Evolutionary conservation across 2,329 filamentous ascomycete genomes (phyloP), one percentile per base, ranked within the genome.

Genomic region (Botrytis hyacinthi): DNA sequence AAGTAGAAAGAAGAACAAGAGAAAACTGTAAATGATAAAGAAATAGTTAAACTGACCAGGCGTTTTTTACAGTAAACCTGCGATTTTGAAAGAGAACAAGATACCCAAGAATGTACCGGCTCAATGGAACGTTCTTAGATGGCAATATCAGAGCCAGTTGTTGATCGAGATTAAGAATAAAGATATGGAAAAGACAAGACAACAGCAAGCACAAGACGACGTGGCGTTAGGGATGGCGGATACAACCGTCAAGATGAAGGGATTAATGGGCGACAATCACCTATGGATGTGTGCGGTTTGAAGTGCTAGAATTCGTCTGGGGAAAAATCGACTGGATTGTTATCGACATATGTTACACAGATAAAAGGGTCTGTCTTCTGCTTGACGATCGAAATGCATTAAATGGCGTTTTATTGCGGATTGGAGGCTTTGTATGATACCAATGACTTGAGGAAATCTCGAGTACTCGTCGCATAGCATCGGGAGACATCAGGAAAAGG

Each of bases 51-150:
- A 57, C 60, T 63, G 65, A 71, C 42, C 8, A 51, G n/a, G 16
- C 42, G 44, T 32, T 2, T 7, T 12, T 44, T 29, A 18, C 60
- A 66, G 70, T 12, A 72, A 72, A 67, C 70, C 70, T 7, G 29
- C 61, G 54, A 65, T 72, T 14, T 29, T 72, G n/a, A 72, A 67
- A 67, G 70, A 67, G 9, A 67, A 72, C 61, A 72, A 59, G n/a
- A 67, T 72, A 7, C 70, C 70, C 22, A 67, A 72, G 48, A 48
- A 72, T 16, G 35, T 72, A 32, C 70, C 70, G 12, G 44, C 70
- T 7, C 70, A 72, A 12, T 72, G 70, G 70, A 72, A 57, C 26
- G 70, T 72, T 26, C 26, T 72, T 40, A 40, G 70, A 42, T 72
- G 70, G 70, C 70, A 72, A 72, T 72, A 67, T 42, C 42, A 67